Conservation (phyloP, 169 alveolate species). For the Perkinsus marinus region DNA sequence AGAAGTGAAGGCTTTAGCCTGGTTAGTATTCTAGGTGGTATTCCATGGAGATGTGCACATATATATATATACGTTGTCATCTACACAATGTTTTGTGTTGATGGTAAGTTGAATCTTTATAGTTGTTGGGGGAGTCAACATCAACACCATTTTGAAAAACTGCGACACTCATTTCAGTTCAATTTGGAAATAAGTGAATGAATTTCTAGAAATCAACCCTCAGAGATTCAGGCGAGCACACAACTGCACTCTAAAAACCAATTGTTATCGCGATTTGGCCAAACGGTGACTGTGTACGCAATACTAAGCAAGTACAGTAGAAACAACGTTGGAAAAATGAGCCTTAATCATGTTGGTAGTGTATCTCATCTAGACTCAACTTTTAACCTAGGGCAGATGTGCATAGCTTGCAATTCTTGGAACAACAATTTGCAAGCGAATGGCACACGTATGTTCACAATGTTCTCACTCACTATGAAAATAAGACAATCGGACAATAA, state of each 20-base stretch:
- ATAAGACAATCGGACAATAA: neutral
- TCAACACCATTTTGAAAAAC: too few species aligned
- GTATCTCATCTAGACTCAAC: neutral
- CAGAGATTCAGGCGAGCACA: too few species aligned
- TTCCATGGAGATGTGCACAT: neutral
- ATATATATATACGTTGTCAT: neutral
- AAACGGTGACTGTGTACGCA: neutral
- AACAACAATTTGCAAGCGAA: slow-evolving; percentile 80
- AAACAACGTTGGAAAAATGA: neutral
- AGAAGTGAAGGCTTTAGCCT: neutral
- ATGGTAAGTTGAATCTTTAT: too few species aligned
- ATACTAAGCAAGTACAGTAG: neutral
- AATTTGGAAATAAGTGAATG: too few species aligned
- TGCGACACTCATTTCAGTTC: too few species aligned
- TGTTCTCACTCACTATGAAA: neutral
- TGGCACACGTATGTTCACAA: slow-evolving; percentile 63
- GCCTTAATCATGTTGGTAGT: neutral
- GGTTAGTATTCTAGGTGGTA: neutral
- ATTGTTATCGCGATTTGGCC: too few species aligned
- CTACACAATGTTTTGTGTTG: too few species aligned
- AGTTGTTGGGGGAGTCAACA: too few species aligned
- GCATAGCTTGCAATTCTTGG: slow-evolving; percentile 78
- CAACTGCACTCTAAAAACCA: too few species aligned
- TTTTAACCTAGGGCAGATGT: too few species aligned
- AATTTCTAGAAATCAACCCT: too few species aligned